Conservation (phyloP, 2,329 filamentous ascomycete genomes). For the Byssothecium circinans region DNA sequence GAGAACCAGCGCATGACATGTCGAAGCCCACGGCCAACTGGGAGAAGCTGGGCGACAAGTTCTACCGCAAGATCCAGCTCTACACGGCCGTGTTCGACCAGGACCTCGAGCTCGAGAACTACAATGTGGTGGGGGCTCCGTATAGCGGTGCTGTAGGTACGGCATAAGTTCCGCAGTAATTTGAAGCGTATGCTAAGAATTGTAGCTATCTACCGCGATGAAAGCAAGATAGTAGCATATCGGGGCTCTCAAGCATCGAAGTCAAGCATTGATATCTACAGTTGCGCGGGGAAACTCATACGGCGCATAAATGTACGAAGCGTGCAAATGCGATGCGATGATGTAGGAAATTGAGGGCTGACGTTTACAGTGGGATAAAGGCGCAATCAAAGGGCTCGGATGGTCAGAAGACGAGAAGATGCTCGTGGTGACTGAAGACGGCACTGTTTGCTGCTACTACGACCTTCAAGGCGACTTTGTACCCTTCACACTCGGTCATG, state of each 20-base stretch:
- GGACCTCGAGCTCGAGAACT: conserved; percentile 93
- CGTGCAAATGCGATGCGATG: background rate
- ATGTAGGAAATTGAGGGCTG: conserved; percentile 11
- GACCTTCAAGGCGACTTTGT: conserved; percentile 94
- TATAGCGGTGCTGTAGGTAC: conserved; percentile 92
- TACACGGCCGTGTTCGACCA: conserved; percentile 93
- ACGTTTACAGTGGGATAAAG: conserved; percentile 75
- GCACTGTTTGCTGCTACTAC: conserved; percentile 85
- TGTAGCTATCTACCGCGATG: conserved; percentile 83
- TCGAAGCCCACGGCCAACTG: conserved; percentile 79
- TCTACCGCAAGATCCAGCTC: conserved; percentile 92
- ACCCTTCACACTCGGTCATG: conserved; percentile 87
- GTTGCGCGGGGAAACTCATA: conserved; percentile 85
- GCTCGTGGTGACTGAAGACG: conserved; percentile 84
- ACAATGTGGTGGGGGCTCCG: conserved; percentile 85
- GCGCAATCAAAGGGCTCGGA: conserved; percentile 80
- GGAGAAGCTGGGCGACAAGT: conserved; percentile 89
- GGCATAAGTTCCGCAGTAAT: conserved; percentile 28
- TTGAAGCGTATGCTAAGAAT: background rate
- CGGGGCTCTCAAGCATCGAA: conserved; percentile 71
- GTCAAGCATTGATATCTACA: conserved; percentile 91
- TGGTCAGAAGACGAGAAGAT: conserved; percentile 97
- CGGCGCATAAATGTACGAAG: conserved; percentile 67
- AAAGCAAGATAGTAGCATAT: conserved; percentile 79
- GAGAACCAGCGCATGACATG: conserved; percentile 27